phyloP scores from a whole-genome alignment of 2,329 filamentous ascomycete genomes.

The Colletotrichum eleusines region DNA sequence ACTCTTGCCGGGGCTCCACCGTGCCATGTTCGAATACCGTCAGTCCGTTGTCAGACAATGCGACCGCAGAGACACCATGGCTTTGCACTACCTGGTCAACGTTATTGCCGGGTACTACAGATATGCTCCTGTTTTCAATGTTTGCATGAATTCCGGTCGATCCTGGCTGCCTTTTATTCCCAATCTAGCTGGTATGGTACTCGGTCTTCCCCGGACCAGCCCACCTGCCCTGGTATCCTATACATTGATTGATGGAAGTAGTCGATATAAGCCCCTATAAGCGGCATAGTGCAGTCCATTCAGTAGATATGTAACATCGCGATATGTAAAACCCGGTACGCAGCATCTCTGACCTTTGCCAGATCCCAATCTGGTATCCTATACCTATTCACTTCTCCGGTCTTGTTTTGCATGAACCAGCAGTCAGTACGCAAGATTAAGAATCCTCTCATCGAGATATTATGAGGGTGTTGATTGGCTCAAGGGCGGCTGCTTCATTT shows the following conservation, averaged over 20 bases:
- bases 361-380: too few relatives aligned
- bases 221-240: not conserved
- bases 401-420: too few relatives aligned
- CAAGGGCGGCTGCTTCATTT: not conserved
- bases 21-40: too few relatives aligned
- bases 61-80: not conserved
- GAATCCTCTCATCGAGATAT: accelerated
- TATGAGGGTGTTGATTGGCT: not conserved
- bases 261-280: too few relatives aligned
- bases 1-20: not conserved
- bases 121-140: too few relatives aligned
- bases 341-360: too few relatives aligned
- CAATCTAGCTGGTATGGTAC: not conserved
- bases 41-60: not conserved
- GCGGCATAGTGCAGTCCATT: too few relatives aligned
- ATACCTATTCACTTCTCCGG: not conserved
- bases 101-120: too few relatives aligned
- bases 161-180: not conserved
- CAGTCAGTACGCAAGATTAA: not conserved
- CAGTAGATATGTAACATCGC: too few relatives aligned
- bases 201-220: not conserved
- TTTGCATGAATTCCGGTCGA: not conserved
- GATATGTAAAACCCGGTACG: too few relatives aligned
- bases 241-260: too few relatives aligned
- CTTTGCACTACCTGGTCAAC: not conserved